Base-by-base conservation (phyloP, 768 basidiomycete species). In the Suillus ampliporus region DNA sequence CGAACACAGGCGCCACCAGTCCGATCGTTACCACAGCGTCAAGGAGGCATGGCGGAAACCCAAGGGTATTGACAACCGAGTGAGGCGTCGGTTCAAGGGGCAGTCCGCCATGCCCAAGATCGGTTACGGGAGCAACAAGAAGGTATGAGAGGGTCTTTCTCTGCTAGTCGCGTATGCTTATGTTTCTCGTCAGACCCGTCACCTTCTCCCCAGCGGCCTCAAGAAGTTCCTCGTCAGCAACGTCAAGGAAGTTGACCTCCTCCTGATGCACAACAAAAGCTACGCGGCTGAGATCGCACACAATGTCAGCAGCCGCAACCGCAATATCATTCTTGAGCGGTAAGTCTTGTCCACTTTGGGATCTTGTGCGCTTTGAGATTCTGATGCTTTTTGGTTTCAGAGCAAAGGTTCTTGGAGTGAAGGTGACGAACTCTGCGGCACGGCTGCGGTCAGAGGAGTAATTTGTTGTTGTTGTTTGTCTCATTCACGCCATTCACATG, bases 21-120 rank as follows among this genome's bases (percentile, higher is more conserved):
- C 95, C 56, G 97, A 99, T 83, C 92, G 97, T 76, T 99, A 97
- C 84, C 88, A 93, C 78, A 82, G 91, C 69, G 95, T 99, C 70
- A 97, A 97, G 86, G 95, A 97, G 84, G 84, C 93, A 84, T 99
- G 97, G 97, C 87, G 97, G 79, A 99, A 99, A 85, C 97, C 97
- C 70, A 99, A 99, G 89, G 97, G 97, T 94, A 99, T 98, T 72
- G 97, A 99, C 78, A 99, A 99, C 89, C 89, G 96, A 74, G 96
- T 97, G 72, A 85, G 95, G 77, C 88, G 93, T 70, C 89, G 92
- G 73, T 95, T 94, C 85, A 97, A 95, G 85, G 97, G 97, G 60
- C 95, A 97, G 78, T 85, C 87, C 62, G 85, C 95, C 68, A 98
- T 99, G 97, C 96, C 96, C 76, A 96, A 88, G 83, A 88, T 88